Evolutionary conservation across 176 grass and related monocot genomes (phyloP).

Genomic region (Echinochloa phyllopogon): DNA sequence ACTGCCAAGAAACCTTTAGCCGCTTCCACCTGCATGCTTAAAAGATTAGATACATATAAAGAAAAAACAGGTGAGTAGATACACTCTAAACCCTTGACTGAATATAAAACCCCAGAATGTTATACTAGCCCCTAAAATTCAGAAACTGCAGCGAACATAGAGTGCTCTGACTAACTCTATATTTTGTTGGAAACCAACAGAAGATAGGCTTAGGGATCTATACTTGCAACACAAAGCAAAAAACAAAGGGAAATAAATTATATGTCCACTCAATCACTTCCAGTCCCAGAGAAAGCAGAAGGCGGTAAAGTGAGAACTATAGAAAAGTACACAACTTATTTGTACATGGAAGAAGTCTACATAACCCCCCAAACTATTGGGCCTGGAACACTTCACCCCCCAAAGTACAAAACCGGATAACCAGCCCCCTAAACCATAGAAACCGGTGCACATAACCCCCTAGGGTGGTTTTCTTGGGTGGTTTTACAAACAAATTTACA

Average conservation of each 20-base stretch:
- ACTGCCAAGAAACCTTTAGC: slow-evolving; percentile 97
- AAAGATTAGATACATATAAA: slow-evolving; percentile 19
- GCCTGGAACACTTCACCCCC: no score
- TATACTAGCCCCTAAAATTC: neutral
- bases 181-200: neutral
- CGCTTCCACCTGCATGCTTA: slow-evolving; percentile 79
- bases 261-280: neutral
- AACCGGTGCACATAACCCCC: no score
- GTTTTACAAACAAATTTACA: no score
- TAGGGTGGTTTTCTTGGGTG: no score
- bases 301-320: neutral
- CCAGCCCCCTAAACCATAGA: no score
- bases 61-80: neutral
- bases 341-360: neutral
- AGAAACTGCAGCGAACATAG: neutral
- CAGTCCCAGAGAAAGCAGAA: neutral
- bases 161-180: neutral
- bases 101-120: neutral
- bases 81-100: neutral
- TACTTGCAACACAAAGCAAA: slow-evolving; percentile 14
- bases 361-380: no score
- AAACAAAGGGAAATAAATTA: neutral
- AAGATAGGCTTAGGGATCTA: neutral
- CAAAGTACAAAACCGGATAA: no score
- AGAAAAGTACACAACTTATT: neutral